Evolutionary conservation across 805 yeast species (phyloP).

Genomic region (Kodamaea neixiangensis): DNA sequence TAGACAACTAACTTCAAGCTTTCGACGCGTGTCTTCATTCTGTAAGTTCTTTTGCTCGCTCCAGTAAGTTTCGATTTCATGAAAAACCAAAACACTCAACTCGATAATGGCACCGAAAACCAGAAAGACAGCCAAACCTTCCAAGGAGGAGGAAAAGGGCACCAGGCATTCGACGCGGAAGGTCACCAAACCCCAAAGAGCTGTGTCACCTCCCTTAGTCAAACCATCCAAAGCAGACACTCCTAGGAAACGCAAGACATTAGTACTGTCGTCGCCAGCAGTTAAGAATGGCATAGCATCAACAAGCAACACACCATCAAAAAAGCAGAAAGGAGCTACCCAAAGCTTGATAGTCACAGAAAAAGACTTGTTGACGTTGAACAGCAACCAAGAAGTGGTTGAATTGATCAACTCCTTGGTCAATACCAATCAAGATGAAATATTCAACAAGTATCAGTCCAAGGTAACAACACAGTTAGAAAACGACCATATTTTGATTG

Average conservation of each 20-base stretch:
- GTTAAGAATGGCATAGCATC: not conserved
- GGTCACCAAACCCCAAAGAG: not conserved
- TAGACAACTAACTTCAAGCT: no score
- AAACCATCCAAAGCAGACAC: not conserved
- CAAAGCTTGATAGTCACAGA: slow-evolving; percentile 5
- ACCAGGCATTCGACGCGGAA: not conserved
- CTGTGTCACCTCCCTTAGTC: not conserved
- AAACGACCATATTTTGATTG: slow-evolving; percentile 23
- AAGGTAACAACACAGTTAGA: slow-evolving; percentile 19
- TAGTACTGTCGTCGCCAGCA: not conserved
- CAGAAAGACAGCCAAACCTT: not conserved
- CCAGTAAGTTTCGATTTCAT: not conserved
- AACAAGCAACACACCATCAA: slow-evolving; percentile 4
- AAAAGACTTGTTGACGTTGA: slow-evolving; percentile 4
- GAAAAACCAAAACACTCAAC: not conserved
- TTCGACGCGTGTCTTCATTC: no score
- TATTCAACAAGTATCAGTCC: slow-evolving; percentile 28
- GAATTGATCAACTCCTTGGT: slow-evolving; percentile 32
- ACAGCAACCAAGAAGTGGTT: slow-evolving; percentile 27
- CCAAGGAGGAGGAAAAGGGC: not conserved
- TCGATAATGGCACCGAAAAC: not conserved
- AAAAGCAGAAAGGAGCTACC: slow-evolving; percentile 1
- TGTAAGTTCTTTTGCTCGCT: not conserved
- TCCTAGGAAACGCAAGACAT: not conserved
- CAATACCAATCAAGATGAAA: slow-evolving; percentile 33